These are phyloP conservation scores for Phytophthora sp. DNA, from an alignment of 352 stramenopile genomes.

Conservation along the genomic window DNA sequence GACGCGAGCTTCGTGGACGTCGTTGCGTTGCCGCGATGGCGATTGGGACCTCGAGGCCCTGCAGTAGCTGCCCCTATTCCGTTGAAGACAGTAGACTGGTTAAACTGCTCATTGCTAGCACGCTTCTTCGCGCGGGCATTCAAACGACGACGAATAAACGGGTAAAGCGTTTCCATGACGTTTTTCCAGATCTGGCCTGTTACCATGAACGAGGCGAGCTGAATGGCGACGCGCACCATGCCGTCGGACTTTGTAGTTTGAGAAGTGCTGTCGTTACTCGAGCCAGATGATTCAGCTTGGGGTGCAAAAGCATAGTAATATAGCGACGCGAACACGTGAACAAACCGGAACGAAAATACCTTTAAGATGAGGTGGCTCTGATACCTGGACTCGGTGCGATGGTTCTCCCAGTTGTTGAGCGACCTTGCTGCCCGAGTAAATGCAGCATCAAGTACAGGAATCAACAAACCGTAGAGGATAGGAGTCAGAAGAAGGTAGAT, in stretches of 20 bases:
- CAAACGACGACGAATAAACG: constrained; percentile 60
- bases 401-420: constrained; percentile 96
- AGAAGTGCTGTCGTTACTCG: constrained; percentile 2
- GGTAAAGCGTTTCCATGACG: constrained; percentile 90
- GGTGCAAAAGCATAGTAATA: constrained; percentile 96
- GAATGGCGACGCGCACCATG: constrained; percentile 91
- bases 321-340: constrained; percentile 96
- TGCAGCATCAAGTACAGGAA: constrained; percentile 72
- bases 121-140: constrained; percentile 58
- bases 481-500: constrained; percentile 87
- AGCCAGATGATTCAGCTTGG: constrained; percentile 1
- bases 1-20: constrained; percentile 18
- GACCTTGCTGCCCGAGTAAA: constrained; percentile 89
- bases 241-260: constrained; percentile 34
- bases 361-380: constrained; percentile 97
- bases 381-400: constrained; percentile 85
- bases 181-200: constrained; percentile 95
- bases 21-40: constrained; percentile 10
- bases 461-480: constrained; percentile 86
- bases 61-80: constrained; percentile 9
- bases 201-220: constrained; percentile 94
- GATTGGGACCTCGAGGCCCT: constrained; percentile 15
- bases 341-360: constrained; percentile 98
- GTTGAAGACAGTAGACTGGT: constrained; percentile 70
- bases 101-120: constrained; percentile 66